Evolutionary conservation across 202 grass and related monocot genomes (phyloP), one percentile per base, ranked within the genome.

Genomic region (Brachypodium distachyon): DNA sequence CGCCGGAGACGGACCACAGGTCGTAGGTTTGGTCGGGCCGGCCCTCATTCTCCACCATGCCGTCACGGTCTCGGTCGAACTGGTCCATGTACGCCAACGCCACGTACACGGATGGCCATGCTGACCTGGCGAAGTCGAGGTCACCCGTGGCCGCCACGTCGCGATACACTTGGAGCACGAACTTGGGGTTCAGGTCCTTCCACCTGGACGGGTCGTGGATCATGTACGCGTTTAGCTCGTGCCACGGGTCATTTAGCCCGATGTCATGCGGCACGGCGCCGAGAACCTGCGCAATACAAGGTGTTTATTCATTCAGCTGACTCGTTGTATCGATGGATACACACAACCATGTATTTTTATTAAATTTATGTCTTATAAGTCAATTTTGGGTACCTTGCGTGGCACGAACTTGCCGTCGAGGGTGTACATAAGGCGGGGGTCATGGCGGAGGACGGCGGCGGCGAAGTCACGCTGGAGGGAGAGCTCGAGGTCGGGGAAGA

Each of bases 1-100:
- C 86, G 10, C 89, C 89, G 21, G 82, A 36, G 3, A 84, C 92
- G 6, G 87, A 52, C 92, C 92, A 96, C 12, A 96, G 21, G 65
- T 96, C 92, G 21, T 78, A 96, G 1, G 92, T 96, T 67, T 96
- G 92, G 68, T 96, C 92, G 0, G 86, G 81, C 10, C 84, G 18
- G 9, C 92, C 92, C 36, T 92, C 92, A 37, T 96, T 96, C 83
- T 96, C 92, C 26, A 96, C 70, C 92, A 96, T 96, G 3, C 92
- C 89, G 74, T 96, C 92, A 23, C 54, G 32, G 28, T 96, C 92
- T 3, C 46, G 48, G 64, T 96, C 89, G 38, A 96, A 96, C 82
- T 96, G 92, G 57, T 96, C 66, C 92, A 96, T 90, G 81, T 90
- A 96, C 51, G 92, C 92, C 92, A 96, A 90, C 14, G 89, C 92